Percentiles rank a stretch among this genome's conserved stretches.
Conservation (phyloP, 805 yeast species). For the Dipodascus geniculatus region DNA sequence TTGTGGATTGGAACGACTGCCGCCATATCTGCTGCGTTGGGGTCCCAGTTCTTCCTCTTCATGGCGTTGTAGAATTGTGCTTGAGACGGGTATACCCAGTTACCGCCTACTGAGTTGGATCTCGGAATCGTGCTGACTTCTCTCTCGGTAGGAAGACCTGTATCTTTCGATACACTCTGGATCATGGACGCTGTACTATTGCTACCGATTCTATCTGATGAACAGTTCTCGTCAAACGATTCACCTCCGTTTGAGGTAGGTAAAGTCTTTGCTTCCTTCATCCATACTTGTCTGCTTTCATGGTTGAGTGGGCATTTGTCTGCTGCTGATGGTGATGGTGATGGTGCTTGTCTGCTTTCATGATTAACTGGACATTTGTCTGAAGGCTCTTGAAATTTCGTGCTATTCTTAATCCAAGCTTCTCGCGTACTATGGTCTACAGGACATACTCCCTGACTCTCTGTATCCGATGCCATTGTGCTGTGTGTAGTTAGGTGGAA, state of each 20-base stretch:
- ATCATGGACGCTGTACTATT: constrained; percentile 4
- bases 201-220: constrained; percentile 13
- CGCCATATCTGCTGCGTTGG: constrained; percentile 71
- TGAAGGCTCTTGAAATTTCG: constrained; percentile 13
- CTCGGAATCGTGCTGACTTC: constrained; percentile 77
- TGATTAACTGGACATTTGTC: constrained; percentile 62
- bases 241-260: constrained; percentile 1
- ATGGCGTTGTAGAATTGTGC: constrained; percentile 91
- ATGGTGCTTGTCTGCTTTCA: constrained; percentile 35
- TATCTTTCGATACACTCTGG: not conserved
- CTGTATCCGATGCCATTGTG: not conserved
- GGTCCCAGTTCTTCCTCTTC: constrained; percentile 83
- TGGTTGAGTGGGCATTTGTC: constrained; percentile 62
- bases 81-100: constrained; percentile 95
- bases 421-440: constrained; percentile 35
- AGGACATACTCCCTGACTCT: constrained; percentile 30
- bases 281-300: constrained; percentile 47
- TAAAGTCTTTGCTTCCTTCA: constrained; percentile 23
- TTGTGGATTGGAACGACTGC: constrained; percentile 91
- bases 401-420: constrained; percentile 16
- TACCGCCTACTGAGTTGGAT: constrained; percentile 42
- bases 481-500: not conserved
- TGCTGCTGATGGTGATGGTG: constrained; percentile 8
- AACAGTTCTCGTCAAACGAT: constrained; percentile 8
- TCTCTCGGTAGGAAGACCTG: constrained; percentile 54